Evolutionary conservation across 179 eudicot species (phyloP), one percentile per base, ranked within the genome.

Genomic region (Gypsophila paniculata): DNA sequence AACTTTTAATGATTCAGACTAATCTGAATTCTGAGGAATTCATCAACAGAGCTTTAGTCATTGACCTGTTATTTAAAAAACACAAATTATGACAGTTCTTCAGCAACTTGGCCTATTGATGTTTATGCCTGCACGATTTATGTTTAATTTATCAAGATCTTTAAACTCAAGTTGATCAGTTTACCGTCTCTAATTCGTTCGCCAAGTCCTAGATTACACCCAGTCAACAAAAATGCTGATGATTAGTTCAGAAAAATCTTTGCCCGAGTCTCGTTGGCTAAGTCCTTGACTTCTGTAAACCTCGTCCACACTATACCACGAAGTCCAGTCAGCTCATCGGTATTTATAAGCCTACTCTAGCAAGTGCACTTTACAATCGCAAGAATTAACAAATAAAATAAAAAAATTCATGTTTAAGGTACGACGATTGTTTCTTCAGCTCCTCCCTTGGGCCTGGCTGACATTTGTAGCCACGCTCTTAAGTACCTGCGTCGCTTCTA

Each of bases 181-280:
- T 59, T 59, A 59, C 25, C 38, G 11, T 23, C n/a, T 26, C 63
- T 59, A 59, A 59, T 59, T 59, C 63, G 63, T 59, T 26, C 63
- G 18, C 38, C 63, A 25, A 26, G n/a, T 59, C 63, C 36, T 25
- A 58, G 61, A 58, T 58, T 58, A 58, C 29, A 22, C 10, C 8
- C 13, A 22, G 8, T 57, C 29, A 9, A 57, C 26, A 57, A 57
- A 57, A 18, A 8, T 58, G 32, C 23, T 58, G 62, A 34, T 22
- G 0, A 6, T 54, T n/a, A n/a, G n/a, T n/a, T 54, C 25, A 6
- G 26, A n/a, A 2, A 8, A 21, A 7, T 21, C 60, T 5, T 58
- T 11, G 8, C 32, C 62, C 14, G 62, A 22, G 32, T 57, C 61
- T 12, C 15, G 9, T 10, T 12, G 52, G 52, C 52, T 4, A 12